These are phyloP conservation scores for Eucalyptus erythrocorys DNA, from an alignment of 345 rosid genomes.

Conservation along the genomic window DNA sequence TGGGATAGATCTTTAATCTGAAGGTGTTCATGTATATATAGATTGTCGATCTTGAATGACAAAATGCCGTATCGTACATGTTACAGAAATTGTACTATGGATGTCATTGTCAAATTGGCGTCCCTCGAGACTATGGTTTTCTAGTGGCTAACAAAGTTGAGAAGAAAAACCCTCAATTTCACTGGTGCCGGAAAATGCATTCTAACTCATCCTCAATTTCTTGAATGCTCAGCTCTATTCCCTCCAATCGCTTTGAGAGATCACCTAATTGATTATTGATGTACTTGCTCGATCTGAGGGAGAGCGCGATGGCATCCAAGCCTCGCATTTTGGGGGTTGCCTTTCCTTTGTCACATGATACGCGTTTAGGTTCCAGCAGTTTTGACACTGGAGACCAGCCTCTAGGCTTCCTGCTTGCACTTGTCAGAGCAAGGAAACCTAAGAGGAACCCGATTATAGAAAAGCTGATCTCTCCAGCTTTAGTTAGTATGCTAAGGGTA, in stretches of 20 bases:
- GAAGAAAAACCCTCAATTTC: background rate
- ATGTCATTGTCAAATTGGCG: too few species aligned
- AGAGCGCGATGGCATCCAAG: too few species aligned
- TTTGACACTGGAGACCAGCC: slow-evolving; percentile 2
- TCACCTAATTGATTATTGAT: background rate
- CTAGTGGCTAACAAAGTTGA: background rate
- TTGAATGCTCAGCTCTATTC: background rate
- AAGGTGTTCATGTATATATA: too few species aligned
- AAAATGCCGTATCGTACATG: too few species aligned
- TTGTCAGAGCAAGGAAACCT: background rate
- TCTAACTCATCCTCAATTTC: slow-evolving; percentile 2
- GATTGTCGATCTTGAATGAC: too few species aligned
- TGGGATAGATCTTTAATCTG: too few species aligned
- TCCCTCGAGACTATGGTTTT: background rate
- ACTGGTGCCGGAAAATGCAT: background rate
- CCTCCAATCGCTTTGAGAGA: background rate
- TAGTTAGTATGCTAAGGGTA: too few species aligned
- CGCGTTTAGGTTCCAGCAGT: background rate
- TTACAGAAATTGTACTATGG: too few species aligned
- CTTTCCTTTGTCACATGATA: too few species aligned
- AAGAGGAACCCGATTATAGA: too few species aligned
- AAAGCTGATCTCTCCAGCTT: too few species aligned
- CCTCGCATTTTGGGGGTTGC: too few species aligned
- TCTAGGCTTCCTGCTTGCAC: background rate
- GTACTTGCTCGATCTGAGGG: background rate